Base-by-base conservation (phyloP, 345 rosid species). In the Lepidium didymum region DNA sequence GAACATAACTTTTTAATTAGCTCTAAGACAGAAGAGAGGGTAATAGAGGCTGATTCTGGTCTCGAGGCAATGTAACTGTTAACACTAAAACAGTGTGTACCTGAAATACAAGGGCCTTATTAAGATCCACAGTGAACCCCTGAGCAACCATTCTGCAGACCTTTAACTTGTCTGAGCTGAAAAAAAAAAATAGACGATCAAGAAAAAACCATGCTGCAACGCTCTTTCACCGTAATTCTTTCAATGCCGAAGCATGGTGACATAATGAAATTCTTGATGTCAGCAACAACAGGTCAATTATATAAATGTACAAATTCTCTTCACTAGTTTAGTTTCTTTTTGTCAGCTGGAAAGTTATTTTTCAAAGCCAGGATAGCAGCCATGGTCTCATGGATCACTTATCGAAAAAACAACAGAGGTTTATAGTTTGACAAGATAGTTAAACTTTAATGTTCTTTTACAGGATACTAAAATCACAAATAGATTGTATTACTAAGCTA, bases 41-140 rank as follows among this genome's bases (percentile, higher is more conserved):
- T 34, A 41, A 42, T 45, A 13, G 33, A 45, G 47, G 41, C 23
- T 38, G 34, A 55, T 45, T 68, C 33, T 45, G 35, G 53, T 55
- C 29, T 40, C 40, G 0, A 54, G 8, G 29, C 21, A 40, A 73
- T 7, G 18, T 29, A 29, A 29, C 33, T 29, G 7, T 29, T 29
- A 29, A 29, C 33, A 29, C 33, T 29, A 29, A 29, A 58, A 53
- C 64, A 54, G 14, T 50, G 49, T 21, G 45, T 77, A 73, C 87
- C 83, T 84, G 85, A 70, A 67, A 84, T 8, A 84, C 83, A 45
- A 84, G 76, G 56, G 85, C 81, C 75, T 81, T 84, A 51, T 57
- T 64, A 65, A 84, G 74, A 75, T 84, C 85, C 10, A 84, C 83
- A 2, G 78, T 61, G 77, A 84, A 84, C 33, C 70, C 72, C 71